Percentiles rank a stretch among this genome's conserved stretches.
Evolutionary conservation across 2,329 filamentous ascomycete species (phyloP).

Genomic region (Aschersonia sp.): DNA sequence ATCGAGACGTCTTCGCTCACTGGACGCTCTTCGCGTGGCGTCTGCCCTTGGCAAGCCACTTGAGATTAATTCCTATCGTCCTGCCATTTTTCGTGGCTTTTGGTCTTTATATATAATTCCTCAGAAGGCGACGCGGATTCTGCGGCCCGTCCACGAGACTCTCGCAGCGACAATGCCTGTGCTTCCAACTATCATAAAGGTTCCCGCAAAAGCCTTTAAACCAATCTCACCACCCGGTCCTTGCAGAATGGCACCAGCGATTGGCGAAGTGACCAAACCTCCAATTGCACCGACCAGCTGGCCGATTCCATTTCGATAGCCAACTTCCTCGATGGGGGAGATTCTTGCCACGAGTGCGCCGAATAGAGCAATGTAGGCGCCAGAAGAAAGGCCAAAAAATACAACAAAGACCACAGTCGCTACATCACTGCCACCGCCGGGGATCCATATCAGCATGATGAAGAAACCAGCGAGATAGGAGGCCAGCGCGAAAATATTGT

Average conservation of each 20-base stretch:
- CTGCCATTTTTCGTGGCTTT: too few relatives aligned
- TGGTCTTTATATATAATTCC: too few relatives aligned
- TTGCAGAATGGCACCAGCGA: conserved; percentile 9
- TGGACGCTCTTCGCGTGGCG: too few relatives aligned
- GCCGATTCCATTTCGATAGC: conserved; percentile 32
- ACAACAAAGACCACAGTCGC: conserved; percentile 12
- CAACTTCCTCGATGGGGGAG: conserved; percentile 36
- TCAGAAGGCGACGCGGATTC: conserved; percentile 5
- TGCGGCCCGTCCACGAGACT: conserved; percentile 6
- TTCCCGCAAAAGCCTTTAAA: conserved; percentile 8
- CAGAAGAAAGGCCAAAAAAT: conserved; percentile 15
- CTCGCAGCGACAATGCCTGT: conserved; percentile 6
- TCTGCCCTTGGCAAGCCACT: too few relatives aligned
- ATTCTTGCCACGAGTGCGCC: conserved; percentile 25
- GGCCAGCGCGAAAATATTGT: conserved; percentile 24
- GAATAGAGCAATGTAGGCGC: conserved; percentile 13
- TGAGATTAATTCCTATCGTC: too few relatives aligned
- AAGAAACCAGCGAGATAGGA: conserved; percentile 20
- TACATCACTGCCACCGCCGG: conserved; percentile 9
- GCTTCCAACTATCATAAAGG: conserved; percentile 7
- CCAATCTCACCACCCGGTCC: conserved; percentile 4
- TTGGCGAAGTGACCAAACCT: conserved; percentile 7
- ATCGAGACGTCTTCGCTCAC: too few relatives aligned
- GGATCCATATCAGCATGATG: conserved; percentile 19
- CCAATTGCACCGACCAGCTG: conserved; percentile 7